Evolutionary conservation across 2,329 filamentous ascomycete species (phyloP).

Genomic region (Leptographium procerum): DNA sequence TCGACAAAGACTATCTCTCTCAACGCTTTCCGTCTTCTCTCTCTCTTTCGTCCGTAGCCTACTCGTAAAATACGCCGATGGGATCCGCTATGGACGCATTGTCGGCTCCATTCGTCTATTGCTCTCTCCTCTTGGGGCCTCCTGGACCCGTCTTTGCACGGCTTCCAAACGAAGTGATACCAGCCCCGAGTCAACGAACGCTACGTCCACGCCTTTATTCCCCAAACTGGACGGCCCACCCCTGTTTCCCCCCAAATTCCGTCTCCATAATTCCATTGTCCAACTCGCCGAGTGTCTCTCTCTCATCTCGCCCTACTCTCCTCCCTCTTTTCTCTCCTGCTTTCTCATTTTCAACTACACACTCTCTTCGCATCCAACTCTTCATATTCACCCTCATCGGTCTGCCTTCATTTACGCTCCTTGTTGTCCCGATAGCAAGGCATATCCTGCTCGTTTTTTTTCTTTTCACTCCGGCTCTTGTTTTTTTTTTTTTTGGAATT

Average conservation of each 20-base stretch:
- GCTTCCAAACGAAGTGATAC: neutral
- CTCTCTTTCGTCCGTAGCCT: neutral
- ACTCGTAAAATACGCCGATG: too few relatives aligned
- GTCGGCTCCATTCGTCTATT: too few relatives aligned
- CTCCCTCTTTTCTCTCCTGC: neutral
- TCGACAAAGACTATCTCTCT: too few relatives aligned
- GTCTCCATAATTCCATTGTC: neutral
- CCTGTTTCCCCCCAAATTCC: neutral
- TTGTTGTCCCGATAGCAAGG: neutral
- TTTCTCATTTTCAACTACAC: neutral
- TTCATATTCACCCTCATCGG: neutral
- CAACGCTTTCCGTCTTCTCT: neutral
- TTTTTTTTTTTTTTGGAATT: neutral
- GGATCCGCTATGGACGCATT: neutral
- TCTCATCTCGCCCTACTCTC: neutral
- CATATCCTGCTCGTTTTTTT: neutral
- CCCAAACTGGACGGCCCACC: neutral
- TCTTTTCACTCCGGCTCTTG: too few relatives aligned
- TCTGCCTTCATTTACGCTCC: neutral
- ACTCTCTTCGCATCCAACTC: neutral
- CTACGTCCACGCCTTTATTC: neutral
- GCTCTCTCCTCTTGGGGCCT: neutral
- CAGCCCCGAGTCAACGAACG: neutral
- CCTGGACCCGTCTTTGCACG: neutral
- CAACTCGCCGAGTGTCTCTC: neutral